Evolutionary conservation across 129 eudicot species (phyloP).

Genomic region (Artemisia tridentata): DNA sequence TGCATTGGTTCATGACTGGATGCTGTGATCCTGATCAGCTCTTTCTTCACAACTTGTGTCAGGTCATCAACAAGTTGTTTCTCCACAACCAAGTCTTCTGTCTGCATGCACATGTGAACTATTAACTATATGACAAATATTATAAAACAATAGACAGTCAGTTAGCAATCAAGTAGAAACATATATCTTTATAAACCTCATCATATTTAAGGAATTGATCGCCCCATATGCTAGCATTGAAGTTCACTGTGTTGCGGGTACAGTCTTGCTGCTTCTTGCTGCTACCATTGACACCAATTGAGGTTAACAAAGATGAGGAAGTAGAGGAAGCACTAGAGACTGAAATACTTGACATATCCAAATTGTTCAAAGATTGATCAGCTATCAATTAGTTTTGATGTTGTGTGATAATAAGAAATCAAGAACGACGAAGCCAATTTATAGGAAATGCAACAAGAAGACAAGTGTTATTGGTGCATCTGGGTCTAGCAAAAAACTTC

Average conservation of each 20-base stretch:
- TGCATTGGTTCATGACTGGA: not conserved
- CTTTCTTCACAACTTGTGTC: not conserved
- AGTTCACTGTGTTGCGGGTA: too few species aligned
- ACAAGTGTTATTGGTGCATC: too few species aligned
- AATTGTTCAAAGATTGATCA: not conserved
- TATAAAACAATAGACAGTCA: not conserved
- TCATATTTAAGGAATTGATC: slow-evolving; percentile 2
- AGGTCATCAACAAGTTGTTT: slow-evolving; percentile 4
- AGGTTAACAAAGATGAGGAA: too few species aligned
- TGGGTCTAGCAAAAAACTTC: too few species aligned
- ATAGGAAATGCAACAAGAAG: too few species aligned
- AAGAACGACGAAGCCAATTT: too few species aligned
- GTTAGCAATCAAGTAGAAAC: not conserved
- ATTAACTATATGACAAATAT: not conserved
- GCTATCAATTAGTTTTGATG: not conserved
- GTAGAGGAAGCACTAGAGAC: too few species aligned
- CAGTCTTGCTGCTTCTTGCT: too few species aligned
- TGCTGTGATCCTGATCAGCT: not conserved
- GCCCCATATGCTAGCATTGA: not conserved
- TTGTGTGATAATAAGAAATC: too few species aligned
- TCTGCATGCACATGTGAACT: not conserved
- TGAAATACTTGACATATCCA: not conserved
- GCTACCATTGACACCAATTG: too few species aligned
- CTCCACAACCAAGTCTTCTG: not conserved
- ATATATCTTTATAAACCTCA: not conserved